These are phyloP conservation scores for Dryas drummondii DNA, from an alignment of 306 rosid genomes.

Conservation along the genomic window DNA sequence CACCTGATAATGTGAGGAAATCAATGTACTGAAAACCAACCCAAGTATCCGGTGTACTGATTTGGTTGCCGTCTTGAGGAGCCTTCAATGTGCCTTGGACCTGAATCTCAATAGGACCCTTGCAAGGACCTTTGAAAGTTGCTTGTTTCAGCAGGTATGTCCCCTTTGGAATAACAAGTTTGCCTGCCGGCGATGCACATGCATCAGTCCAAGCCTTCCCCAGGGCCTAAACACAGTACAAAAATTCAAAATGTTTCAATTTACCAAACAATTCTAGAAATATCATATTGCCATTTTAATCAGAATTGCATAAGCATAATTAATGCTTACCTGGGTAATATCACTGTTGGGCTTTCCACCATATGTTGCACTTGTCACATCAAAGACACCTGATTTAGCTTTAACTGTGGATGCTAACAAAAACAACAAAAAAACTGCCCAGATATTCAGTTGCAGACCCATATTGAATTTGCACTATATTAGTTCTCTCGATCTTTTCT, in stretches of 20 bases:
- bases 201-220: constrained; percentile 37
- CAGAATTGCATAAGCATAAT: no score
- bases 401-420: neutral
- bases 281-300: no score
- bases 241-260: no score
- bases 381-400: neutral
- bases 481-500: no score
- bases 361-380: constrained; percentile 16
- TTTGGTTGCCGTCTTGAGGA: constrained; percentile 1
- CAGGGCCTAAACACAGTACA: constrained; percentile 27
- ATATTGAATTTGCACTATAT: no score
- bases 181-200: constrained; percentile 28
- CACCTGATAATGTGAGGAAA: constrained; percentile 32
- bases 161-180: constrained; percentile 28
- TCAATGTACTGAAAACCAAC: constrained; percentile 24
- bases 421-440: neutral
- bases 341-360: constrained; percentile 27
- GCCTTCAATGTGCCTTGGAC: constrained; percentile 37
- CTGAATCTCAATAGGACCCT: constrained; percentile 38
- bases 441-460: no score
- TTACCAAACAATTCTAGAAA: no score
- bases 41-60: constrained; percentile 27
- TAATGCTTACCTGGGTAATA: constrained; percentile 16
- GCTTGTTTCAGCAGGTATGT: constrained; percentile 12
- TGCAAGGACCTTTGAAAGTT: constrained; percentile 41